Base-by-base conservation (phyloP, 1,284 basidiomycete species). In the Microbotryum lychnidis-dioicae region DNA sequence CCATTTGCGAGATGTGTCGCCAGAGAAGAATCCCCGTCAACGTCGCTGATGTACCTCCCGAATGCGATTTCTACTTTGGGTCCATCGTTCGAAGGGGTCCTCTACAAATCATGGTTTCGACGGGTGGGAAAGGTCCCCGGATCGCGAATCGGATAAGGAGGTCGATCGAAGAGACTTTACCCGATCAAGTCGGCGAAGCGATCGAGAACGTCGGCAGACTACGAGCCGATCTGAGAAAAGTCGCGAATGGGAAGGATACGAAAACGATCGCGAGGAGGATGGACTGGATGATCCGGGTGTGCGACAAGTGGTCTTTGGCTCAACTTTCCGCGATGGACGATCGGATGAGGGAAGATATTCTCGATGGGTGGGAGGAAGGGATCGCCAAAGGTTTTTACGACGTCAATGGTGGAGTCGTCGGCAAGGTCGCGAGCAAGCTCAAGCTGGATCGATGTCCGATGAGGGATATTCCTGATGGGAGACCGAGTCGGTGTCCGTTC, bases 31-130 rank as follows among this genome's bases (percentile, higher is more conserved):
- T 97, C 56, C 90, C 91, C 4, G 87, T 96, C 65, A 98, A 98
- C 76, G 91, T 93, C 61, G 94, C 96, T 37, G 94, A 98, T 77
- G 89, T 97, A 55, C 96, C 94, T 3, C 84, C 88, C 53, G 72
- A 77, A 61, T 98, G 94, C 79, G 94, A 98, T 77, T 98, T 98
- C 74, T 98, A 96, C 79, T 98, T 98, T 77, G 96, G 96, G 51
- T 88, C 90, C 1, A 87, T 93, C 73, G 86, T 97, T 62, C 85
- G 91, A 45, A 82, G 86, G 65, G 93, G 94, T 0, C 91, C 93
- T 0, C 77, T 98, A 46, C 92, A 97, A 77, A 85, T 97, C 69
- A 87, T 97, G 87, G 86, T 98, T 50, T 94, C 91, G 10, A 98
- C 96, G 2, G 91, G 90, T 60, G 96, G 96, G 29, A 86, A 89